Evolutionary conservation across 1,284 basidiomycete genomes (phyloP).

Genomic region (Ganoderma meredithae): DNA sequence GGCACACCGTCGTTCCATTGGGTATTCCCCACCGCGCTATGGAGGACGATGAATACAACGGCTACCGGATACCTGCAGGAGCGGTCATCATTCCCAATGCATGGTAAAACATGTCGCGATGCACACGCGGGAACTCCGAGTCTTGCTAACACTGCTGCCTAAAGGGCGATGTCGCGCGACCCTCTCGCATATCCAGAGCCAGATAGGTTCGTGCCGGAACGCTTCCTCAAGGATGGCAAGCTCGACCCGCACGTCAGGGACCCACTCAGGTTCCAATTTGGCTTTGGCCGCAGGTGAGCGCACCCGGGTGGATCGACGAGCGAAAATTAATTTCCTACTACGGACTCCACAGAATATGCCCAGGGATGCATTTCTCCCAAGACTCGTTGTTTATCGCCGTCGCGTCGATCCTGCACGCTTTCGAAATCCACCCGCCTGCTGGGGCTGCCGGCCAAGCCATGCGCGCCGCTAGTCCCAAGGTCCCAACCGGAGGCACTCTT

Average conservation of each 20-base stretch:
- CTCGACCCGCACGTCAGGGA: conserved; percentile 10
- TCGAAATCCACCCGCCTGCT: conserved; percentile 28
- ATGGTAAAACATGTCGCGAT: conserved; percentile 10
- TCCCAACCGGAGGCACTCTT: background rate
- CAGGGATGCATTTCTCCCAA: conserved; percentile 30
- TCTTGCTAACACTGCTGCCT: too few species aligned
- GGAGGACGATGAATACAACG: conserved; percentile 27
- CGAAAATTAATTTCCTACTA: background rate
- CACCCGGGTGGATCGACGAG: background rate
- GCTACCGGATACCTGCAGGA: conserved; percentile 29
- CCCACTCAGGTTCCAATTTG: conserved; percentile 21
- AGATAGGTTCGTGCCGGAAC: conserved; percentile 35
- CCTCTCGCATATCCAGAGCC: conserved; percentile 32
- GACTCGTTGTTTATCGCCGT: conserved; percentile 33
- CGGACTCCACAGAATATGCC: conserved; percentile 24
- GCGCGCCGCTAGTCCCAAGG: background rate
- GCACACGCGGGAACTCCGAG: too few species aligned
- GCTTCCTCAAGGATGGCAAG: conserved; percentile 23
- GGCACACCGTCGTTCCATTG: conserved; percentile 14
- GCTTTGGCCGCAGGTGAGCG: conserved; percentile 28
- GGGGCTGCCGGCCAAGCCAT: background rate
- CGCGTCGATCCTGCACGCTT: conserved; percentile 30
- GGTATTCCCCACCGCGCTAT: conserved; percentile 20
- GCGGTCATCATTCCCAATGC: conserved; percentile 20
- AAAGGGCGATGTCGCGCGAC: conserved; percentile 37